Evolutionary conservation across 202 grass and related monocot genomes (phyloP).

Genomic region (Cymbopogon flexuosus): DNA sequence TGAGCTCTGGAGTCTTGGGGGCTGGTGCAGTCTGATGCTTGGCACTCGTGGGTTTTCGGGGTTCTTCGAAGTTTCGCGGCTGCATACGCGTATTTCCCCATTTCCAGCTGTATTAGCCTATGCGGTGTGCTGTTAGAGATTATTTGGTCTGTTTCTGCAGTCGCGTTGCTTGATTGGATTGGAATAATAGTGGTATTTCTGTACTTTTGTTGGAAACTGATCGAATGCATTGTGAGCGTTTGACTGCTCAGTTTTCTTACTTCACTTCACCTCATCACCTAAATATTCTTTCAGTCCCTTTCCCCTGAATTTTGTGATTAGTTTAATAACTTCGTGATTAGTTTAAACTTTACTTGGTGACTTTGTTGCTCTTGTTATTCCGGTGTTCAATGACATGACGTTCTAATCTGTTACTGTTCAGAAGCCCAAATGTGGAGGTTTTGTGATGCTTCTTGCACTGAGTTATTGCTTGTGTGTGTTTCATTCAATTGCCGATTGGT

Average conservation of each 20-base stretch:
- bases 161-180: neutral
- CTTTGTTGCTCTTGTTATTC: neutral
- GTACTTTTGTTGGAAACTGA: neutral
- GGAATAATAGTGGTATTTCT: neutral
- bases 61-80: neutral
- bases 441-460: neutral
- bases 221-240: neutral
- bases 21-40: neutral
- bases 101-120: neutral
- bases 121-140: neutral
- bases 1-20: neutral
- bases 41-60: neutral
- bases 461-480: conserved; percentile 24
- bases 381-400: neutral
- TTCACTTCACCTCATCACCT: neutral
- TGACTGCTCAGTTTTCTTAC: neutral
- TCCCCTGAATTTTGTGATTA: neutral
- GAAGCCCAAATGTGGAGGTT: neutral
- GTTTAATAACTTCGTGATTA: neutral
- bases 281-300: neutral
- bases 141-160: neutral
- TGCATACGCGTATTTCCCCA: neutral
- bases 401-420: neutral
- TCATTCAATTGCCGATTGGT: conserved; percentile 7
- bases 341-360: neutral